phyloP scores from a whole-genome alignment of 108 stramenopile genomes.

The Cyclotella atomus region DNA sequence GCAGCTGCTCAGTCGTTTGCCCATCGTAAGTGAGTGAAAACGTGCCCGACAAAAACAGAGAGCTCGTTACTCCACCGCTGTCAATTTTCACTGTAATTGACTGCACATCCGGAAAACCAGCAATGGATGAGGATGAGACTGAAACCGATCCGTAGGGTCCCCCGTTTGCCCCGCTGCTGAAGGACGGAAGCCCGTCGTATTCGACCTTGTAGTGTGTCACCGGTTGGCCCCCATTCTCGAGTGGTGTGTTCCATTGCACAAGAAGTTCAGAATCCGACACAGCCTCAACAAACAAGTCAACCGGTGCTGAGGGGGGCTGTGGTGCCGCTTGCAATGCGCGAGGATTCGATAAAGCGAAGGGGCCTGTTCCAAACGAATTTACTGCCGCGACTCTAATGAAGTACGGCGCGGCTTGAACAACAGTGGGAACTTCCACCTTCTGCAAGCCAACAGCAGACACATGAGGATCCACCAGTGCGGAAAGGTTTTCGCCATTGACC shows the following conservation, averaged over 20 bases:
- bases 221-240: conserved; percentile 52
- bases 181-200: conserved; percentile 59
- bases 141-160: conserved; percentile 46
- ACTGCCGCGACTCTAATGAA: conserved; percentile 67
- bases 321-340: conserved; percentile 30
- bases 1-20: conserved; percentile 61
- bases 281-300: conserved; percentile 46
- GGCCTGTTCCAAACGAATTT: conserved; percentile 64
- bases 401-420: conserved; percentile 35
- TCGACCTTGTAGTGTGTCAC: conserved; percentile 71
- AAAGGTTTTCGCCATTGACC: conserved; percentile 48
- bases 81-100: conserved; percentile 61
- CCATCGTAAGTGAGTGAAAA: conserved; percentile 77
- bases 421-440: conserved; percentile 35
- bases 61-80: conserved; percentile 10
- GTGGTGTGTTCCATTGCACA: conserved; percentile 75
- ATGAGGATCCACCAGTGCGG: conserved; percentile 38
- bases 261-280: conserved; percentile 62
- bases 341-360: conserved; percentile 43
- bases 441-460: conserved; percentile 57
- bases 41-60: conserved; percentile 58
- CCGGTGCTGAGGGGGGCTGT: conserved; percentile 47
- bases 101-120: conserved; percentile 62
- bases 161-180: conserved; percentile 50
- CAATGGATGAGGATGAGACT: conserved; percentile 41